Evolutionary conservation across 2,329 filamentous ascomycete species (phyloP).

Genomic region (Pseudofabraea citricarpa): DNA sequence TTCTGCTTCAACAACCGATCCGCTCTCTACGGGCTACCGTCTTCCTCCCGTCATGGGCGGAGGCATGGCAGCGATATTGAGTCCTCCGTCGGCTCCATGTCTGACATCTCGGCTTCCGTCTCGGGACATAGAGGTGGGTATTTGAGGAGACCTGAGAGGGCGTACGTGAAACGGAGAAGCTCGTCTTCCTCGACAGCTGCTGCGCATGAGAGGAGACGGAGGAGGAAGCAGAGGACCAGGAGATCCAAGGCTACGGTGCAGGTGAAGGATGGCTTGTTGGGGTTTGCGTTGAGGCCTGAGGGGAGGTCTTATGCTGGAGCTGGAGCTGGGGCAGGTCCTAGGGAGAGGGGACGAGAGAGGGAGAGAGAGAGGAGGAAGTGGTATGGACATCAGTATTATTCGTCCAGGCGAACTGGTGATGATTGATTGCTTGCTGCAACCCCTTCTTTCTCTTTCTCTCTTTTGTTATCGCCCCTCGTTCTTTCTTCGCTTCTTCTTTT

Average conservation of each 20-base stretch:
- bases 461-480: too few species aligned
- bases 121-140: neutral
- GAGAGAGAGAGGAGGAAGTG: too few species aligned
- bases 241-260: neutral
- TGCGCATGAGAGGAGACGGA: neutral
- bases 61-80: neutral
- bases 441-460: too few species aligned
- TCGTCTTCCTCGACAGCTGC: neutral
- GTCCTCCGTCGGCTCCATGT: conserved; percentile 5
- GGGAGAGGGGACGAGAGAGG: too few species aligned
- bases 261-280: neutral
- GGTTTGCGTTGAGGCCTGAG: neutral
- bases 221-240: neutral
- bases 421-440: too few species aligned
- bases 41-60: conserved; percentile 1
- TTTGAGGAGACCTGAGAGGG: conserved; percentile 5
- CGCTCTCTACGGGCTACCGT: neutral
- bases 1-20: conserved; percentile 1
- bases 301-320: too few species aligned
- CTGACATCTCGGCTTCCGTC: conserved; percentile 3
- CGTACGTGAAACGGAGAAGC: neutral
- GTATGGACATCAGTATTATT: too few species aligned
- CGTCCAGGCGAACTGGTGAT: too few species aligned
- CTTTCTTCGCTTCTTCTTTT: too few species aligned
- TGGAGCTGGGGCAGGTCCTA: too few species aligned